Conservation (phyloP, 2,329 filamentous ascomycete species). For the Colletotrichum salicis region DNA sequence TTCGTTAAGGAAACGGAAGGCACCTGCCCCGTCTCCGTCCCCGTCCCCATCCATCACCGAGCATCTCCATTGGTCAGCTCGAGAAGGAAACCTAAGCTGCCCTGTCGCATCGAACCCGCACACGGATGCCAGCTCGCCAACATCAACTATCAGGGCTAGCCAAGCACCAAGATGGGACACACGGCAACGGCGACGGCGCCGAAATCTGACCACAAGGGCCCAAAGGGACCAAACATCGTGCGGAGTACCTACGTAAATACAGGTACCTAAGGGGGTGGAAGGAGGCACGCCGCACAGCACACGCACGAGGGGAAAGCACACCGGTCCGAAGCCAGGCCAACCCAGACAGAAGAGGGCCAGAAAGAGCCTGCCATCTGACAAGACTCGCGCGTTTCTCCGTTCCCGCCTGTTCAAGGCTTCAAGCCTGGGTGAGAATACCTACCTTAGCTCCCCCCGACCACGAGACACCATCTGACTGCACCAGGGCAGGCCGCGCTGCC, state of each 20-base stretch:
- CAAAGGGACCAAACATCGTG: background rate
- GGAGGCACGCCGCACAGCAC: background rate
- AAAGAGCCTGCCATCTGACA: constrained; percentile 8
- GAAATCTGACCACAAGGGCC: background rate
- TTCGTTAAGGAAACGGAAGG: background rate
- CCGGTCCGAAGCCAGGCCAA: background rate
- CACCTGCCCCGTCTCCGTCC: background rate
- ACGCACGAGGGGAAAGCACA: background rate
- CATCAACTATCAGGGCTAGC: background rate
- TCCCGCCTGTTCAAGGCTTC: background rate
- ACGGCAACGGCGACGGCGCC: constrained; percentile 17
- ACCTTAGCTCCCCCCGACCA: background rate
- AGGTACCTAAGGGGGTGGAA: no score
- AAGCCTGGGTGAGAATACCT: constrained; percentile 13
- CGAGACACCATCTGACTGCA: background rate
- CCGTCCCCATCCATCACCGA: background rate
- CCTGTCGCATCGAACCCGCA: background rate
- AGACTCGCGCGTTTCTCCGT: background rate
- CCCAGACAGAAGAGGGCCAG: constrained; percentile 3
- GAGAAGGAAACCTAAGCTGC: background rate
- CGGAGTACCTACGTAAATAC: background rate
- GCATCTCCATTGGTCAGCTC: background rate
- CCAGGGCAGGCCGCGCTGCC: no score
- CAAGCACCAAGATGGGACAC: constrained; percentile 16
- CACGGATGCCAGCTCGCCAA: background rate